Conservation (phyloP, 371 early-diverging fungal genomes). For the Parasitella parasitica region DNA sequence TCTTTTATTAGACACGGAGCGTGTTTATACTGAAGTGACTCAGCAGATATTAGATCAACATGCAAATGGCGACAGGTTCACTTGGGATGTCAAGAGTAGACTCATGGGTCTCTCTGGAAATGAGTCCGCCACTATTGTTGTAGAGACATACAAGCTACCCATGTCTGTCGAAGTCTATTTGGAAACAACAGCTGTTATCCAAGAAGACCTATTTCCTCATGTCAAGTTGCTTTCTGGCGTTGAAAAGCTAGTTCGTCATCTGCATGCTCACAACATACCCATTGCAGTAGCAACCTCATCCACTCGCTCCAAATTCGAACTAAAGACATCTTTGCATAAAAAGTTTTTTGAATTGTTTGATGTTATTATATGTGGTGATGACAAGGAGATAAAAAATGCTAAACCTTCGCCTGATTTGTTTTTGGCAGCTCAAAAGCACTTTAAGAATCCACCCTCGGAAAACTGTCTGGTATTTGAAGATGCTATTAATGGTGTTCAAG, state of each 20-base stretch:
- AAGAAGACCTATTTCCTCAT: constrained; percentile 60
- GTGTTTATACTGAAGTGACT: constrained; percentile 86
- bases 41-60: constrained; percentile 53
- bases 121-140: constrained; percentile 74
- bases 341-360: constrained; percentile 81
- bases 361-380: constrained; percentile 83
- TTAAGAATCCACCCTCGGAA: constrained; percentile 51
- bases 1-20: constrained; percentile 75
- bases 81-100: constrained; percentile 77
- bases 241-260: constrained; percentile 72
- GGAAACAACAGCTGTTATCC: constrained; percentile 30
- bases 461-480: constrained; percentile 94
- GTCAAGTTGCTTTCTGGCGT: constrained; percentile 74
- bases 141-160: constrained; percentile 63
- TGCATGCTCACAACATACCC: constrained; percentile 74
- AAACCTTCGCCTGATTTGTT: constrained; percentile 95
- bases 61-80: constrained; percentile 65
- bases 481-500: constrained; percentile 79
- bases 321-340: constrained; percentile 74
- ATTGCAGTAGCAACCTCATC: constrained; percentile 92
- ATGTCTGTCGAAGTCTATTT: constrained; percentile 83
- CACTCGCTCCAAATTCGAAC: constrained; percentile 62
- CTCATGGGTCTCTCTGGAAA: constrained; percentile 77
- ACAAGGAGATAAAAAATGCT: constrained; percentile 70
- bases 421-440: constrained; percentile 61